A percentile compares a stretch with the other conserved stretches of the same genome.
Conservation (phyloP, 2,329 filamentous ascomycete species). For the Fusarium ambrosium region DNA sequence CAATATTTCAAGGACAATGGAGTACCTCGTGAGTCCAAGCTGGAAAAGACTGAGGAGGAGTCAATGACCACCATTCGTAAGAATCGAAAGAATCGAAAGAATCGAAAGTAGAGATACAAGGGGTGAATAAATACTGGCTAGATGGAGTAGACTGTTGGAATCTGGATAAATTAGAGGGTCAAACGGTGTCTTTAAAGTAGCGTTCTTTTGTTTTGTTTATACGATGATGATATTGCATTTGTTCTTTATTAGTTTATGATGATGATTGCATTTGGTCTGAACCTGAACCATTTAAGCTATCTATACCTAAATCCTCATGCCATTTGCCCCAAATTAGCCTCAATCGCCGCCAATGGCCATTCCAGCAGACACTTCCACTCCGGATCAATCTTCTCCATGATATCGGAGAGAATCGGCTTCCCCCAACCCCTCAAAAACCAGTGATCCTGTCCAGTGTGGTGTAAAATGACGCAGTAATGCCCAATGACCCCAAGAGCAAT, state of each 20-base stretch:
- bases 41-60: not conserved
- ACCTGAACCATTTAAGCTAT: not conserved
- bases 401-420: constrained; percentile 12
- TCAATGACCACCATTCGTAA: not conserved
- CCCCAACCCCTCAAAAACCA: constrained; percentile 40
- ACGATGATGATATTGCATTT: not conserved
- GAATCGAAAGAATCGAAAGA: not conserved
- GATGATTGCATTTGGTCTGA: no score
- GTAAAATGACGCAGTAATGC: constrained; percentile 33
- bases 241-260: no score
- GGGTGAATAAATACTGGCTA: not conserved
- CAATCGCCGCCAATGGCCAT: constrained; percentile 29
- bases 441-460: constrained; percentile 12
- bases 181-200: not conserved
- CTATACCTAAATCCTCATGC: not conserved
- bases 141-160: not conserved
- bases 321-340: not conserved
- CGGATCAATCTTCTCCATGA: constrained; percentile 10
- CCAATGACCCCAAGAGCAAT: constrained; percentile 27
- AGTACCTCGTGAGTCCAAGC: not conserved
- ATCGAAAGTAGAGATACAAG: not conserved
- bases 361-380: constrained; percentile 14
- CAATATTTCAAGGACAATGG: not conserved
- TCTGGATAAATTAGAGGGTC: not conserved
- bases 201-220: not conserved